Evolutionary conservation across 1,284 basidiomycete genomes (phyloP), one percentile per base, ranked within the genome.

Genomic region (Serendipita sp.): DNA sequence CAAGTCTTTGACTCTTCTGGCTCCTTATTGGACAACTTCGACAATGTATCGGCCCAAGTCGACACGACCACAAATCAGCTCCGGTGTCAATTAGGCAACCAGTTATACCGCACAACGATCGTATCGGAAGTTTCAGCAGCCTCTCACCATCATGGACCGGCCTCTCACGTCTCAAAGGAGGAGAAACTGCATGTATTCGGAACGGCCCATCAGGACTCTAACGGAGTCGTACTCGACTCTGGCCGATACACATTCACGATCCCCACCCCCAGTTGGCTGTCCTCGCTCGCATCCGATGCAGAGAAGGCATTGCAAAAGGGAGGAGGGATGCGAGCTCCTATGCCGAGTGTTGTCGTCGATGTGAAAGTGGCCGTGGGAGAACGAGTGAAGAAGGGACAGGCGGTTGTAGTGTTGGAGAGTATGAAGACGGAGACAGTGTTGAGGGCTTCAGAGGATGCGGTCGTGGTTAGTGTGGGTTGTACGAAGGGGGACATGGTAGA

Each of bases 341-440:
- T 93, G 88, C 91, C 90, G 34, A 90, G 87, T 70, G 78, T 91
- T 53, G 85, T 91, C 2, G 91, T 95, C 2, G 91, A 95, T 66
- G 85, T 94, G 60, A 80, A 81, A 53, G 91, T 93, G 29, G 77
- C 77, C 64, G 75, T 81, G 2, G 93, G 91, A 0, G 85, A 93
- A 64, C 74, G 72, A 43, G 88, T 95, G n/a, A 82, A 84, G 71
- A 82, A 82, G 71, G 91, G 90, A 0, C 86, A 93, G 70, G 82
- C 82, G 5, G 78, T 91, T 10, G 84, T 93, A 34, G 84, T 95
- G 22, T 74, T 95, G 68, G 93, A 95, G 76, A 93, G 91, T 69
- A 96, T 95, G 93, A 96, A 96, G 82, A 94, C 91, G 67, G 92
- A 93, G 76, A 94, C 88, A 60, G 88, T 89, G 49, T 72, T 96